These are phyloP conservation scores for Suillus fuscotomentosus DNA, from an alignment of 768 basidiomycete genomes.

Conservation along the genomic window DNA sequence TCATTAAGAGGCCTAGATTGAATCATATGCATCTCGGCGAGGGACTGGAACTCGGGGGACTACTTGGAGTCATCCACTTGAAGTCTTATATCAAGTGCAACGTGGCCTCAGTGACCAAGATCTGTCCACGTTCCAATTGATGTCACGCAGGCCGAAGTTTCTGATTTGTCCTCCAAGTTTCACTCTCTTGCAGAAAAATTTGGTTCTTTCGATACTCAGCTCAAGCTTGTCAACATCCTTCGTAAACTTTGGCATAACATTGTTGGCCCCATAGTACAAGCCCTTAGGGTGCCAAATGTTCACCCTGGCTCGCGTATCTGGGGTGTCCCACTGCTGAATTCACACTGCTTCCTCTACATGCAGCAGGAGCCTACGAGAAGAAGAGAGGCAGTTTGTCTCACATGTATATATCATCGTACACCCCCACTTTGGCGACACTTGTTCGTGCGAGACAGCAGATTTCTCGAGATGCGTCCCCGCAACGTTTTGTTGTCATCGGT, in stretches of 20 bases:
- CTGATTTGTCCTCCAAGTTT: slow-evolving; percentile 11
- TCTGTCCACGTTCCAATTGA: slow-evolving; percentile 8
- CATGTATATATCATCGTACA: no score
- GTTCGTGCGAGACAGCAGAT: no score
- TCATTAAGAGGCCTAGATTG: not conserved
- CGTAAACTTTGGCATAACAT: slow-evolving; percentile 25
- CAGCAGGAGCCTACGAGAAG: slow-evolving; percentile 27
- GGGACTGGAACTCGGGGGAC: not conserved
- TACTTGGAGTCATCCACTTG: not conserved
- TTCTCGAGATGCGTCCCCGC: no score
- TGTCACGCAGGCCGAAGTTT: slow-evolving; percentile 3
- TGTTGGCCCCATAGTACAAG: slow-evolving; percentile 19
- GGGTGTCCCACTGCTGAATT: slow-evolving; percentile 33
- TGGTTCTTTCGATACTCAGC: slow-evolving; percentile 14
- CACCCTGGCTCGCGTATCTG: slow-evolving; percentile 23
- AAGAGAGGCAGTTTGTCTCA: not conserved
- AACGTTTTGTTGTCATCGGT: no score
- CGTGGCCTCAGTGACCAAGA: not conserved
- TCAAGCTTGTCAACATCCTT: slow-evolving; percentile 9
- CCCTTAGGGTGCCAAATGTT: slow-evolving; percentile 7
- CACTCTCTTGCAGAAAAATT: slow-evolving; percentile 5
- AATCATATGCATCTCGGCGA: not conserved
- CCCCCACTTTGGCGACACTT: no score
- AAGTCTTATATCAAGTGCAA: not conserved
- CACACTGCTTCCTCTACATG: slow-evolving; percentile 31